Evolutionary conservation across 2,329 filamentous ascomycete genomes (phyloP).

Genomic region (Exserohilum rostratum): DNA sequence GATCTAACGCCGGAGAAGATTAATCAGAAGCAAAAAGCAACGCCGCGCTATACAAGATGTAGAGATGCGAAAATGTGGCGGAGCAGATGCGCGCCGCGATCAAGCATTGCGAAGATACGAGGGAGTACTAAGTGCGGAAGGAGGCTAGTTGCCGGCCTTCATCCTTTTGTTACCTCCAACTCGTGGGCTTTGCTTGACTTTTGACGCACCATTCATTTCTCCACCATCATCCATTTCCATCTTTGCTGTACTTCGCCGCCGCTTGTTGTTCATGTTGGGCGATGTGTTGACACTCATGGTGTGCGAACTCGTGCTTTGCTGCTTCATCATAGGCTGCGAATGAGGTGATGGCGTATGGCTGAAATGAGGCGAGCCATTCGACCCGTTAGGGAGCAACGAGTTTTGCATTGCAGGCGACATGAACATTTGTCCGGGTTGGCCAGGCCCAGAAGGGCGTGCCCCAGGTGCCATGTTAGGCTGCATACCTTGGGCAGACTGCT

Average conservation of each 20-base stretch:
- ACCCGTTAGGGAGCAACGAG: conserved; percentile 56
- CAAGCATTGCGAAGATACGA: conserved; percentile 1
- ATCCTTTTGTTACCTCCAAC: conserved; percentile 49
- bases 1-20: conserved; percentile 11
- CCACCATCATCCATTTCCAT: conserved; percentile 61
- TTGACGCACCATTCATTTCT: conserved; percentile 47
- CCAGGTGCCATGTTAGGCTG: conserved; percentile 43
- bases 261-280: conserved; percentile 65
- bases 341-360: conserved; percentile 56
- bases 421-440: conserved; percentile 51
- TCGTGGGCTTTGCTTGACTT: conserved; percentile 59
- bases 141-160: conserved; percentile 35
- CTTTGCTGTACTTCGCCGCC: conserved; percentile 66
- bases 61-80: conserved; percentile 13
- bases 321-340: conserved; percentile 60
- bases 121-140: background rate
- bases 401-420: conserved; percentile 65
- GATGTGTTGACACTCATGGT: conserved; percentile 66
- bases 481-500: conserved; percentile 35
- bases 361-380: conserved; percentile 56
- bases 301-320: conserved; percentile 61
- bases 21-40: conserved; percentile 20
- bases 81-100: conserved; percentile 6
- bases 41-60: conserved; percentile 38
- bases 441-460: conserved; percentile 39